These are phyloP conservation scores for Ophiocordyceps sinensis DNA, from an alignment of 2,329 filamentous ascomycete genomes.

Conservation along the genomic window DNA sequence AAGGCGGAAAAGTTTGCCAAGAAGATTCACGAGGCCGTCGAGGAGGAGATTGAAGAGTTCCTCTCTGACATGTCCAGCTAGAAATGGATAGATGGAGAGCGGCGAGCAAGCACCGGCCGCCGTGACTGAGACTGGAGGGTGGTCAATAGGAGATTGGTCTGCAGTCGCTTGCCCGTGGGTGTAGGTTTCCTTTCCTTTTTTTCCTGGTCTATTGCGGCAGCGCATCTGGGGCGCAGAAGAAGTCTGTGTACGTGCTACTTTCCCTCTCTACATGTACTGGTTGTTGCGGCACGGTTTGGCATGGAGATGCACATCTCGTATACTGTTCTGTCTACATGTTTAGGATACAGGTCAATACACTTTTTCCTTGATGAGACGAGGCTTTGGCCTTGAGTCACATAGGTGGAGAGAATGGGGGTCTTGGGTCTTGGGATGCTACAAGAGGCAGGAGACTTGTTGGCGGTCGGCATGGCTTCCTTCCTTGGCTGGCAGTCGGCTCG, in stretches of 20 bases:
- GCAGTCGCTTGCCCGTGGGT: not conserved
- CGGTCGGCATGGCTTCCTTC: too few species aligned
- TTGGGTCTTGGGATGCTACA: too few species aligned
- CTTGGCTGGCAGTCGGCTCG: too few species aligned
- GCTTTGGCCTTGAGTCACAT: too few species aligned
- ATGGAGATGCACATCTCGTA: not conserved
- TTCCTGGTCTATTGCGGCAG: not conserved
- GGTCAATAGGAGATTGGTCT: too few species aligned
- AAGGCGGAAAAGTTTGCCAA: slow-evolving; percentile 48
- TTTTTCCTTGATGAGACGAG: not conserved
- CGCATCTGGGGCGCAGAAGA: not conserved
- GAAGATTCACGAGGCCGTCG: slow-evolving; percentile 48
- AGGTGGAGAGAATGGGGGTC: too few species aligned
- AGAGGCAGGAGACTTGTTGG: too few species aligned
- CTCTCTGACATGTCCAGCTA: not conserved
- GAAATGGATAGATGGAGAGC: not conserved
- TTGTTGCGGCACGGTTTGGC: not conserved
- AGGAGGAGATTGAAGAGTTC: slow-evolving; percentile 47
- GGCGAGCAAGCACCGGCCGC: slow-evolving; percentile 1
- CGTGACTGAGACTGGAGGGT: too few species aligned
- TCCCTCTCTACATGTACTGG: not conserved
- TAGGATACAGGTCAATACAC: not conserved
- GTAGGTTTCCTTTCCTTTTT: slow-evolving; percentile 1
- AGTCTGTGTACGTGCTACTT: not conserved
- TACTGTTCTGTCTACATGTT: too few species aligned